Evolutionary conservation across 192 early-diverging fungal species (phyloP).

Genomic region (Coemansia sp.): DNA sequence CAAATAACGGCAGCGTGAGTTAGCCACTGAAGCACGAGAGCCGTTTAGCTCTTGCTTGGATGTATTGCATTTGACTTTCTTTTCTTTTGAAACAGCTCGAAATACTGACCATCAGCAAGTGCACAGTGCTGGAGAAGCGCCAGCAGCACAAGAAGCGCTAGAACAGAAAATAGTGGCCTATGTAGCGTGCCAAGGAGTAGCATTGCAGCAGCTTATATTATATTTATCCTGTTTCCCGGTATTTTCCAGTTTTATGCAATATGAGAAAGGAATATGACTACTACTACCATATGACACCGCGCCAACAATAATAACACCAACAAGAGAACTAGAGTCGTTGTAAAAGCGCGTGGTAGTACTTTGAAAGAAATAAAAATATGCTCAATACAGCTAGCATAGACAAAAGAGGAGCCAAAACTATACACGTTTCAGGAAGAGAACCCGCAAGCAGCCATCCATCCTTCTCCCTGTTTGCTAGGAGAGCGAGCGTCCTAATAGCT

Average conservation of each 20-base stretch:
- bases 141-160: slow-evolving; percentile 1
- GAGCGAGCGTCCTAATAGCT: too few relatives aligned
- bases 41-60: not conserved
- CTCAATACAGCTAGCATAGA: not conserved
- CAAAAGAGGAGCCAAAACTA: not conserved
- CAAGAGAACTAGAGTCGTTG: not conserved
- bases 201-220: not conserved
- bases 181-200: not conserved
- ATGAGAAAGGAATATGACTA: not conserved
- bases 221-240: not conserved
- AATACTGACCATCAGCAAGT: slow-evolving; percentile 16
- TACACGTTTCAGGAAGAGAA: not conserved
- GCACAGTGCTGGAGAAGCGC: slow-evolving; percentile 1
- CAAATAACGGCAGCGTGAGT: not conserved
- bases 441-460: not conserved
- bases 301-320: slow-evolving; percentile 1
- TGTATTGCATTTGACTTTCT: too few relatives aligned
- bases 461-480: not conserved
- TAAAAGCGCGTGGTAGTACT: too few relatives aligned
- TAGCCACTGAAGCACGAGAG: not conserved
- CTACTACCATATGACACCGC: too few relatives aligned
- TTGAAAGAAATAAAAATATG: not conserved
- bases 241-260: not conserved
- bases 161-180: slow-evolving; percentile 1
- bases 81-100: too few relatives aligned